These are phyloP conservation scores for Mucor velutinosus DNA, from an alignment of 371 early-diverging fungal species.

Conservation along the genomic window DNA sequence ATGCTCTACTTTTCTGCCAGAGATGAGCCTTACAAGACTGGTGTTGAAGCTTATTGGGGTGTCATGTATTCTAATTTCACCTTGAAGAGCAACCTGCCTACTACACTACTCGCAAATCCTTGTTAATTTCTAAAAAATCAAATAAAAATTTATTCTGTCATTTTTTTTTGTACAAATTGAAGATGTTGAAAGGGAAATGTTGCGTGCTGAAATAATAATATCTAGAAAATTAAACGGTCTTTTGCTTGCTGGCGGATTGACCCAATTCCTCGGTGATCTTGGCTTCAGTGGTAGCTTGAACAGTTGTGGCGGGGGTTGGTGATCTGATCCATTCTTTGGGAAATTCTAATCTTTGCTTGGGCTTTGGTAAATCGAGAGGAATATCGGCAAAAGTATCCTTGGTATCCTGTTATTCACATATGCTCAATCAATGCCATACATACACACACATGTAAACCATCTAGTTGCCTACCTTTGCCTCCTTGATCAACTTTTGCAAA, in stretches of 20 bases:
- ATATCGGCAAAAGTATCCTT: constrained; percentile 63
- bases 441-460: not conserved
- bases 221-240: not conserved
- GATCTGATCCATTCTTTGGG: constrained; percentile 64
- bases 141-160: constrained; percentile 1
- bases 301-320: constrained; percentile 3
- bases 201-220: not conserved
- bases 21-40: constrained; percentile 62
- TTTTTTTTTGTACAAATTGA: constrained; percentile 9
- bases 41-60: constrained; percentile 65
- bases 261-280: not conserved
- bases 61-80: constrained; percentile 34
- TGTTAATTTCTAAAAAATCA: not conserved
- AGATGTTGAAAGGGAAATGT: not conserved
- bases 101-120: constrained; percentile 11
- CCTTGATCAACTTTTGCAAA: constrained; percentile 55
- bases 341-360: constrained; percentile 59
- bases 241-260: not conserved
- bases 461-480: constrained; percentile 51
- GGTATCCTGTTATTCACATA: constrained; percentile 27
- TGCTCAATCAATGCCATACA: not conserved
- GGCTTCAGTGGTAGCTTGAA: not conserved
- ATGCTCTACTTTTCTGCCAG: constrained; percentile 63
- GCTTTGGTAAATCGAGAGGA: constrained; percentile 61
- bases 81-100: constrained; percentile 15